Base-by-base conservation (phyloP, 106 monocot species). In the Triglochin maritima region DNA sequence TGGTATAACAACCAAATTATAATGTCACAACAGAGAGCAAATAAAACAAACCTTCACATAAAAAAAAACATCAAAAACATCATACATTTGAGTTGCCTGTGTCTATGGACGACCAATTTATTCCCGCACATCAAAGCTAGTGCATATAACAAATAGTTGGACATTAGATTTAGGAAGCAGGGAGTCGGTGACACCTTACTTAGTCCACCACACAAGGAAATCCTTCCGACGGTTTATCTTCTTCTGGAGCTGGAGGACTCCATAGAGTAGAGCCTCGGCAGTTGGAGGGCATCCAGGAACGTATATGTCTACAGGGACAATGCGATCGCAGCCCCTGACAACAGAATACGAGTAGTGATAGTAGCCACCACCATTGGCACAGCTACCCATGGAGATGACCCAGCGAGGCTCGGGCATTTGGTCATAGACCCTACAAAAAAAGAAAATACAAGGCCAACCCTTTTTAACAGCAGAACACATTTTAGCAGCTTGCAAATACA, bases 301-400 rank as follows among this genome's bases (percentile, higher is more conserved):
- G n/a, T 91, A 92, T 60, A 98, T 98, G 49, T 98, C 96, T 5
- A 98, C 96, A 44, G 91, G 91, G n/a, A 98, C 91, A 42, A 96
- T 87, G 17, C 96, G 83, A 59, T 98, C 96, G 51, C 96, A 98
- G 53, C 96, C 96, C n/a, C 96, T 85, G 2, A 98, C 96, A 3
- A 98, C 96, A 44, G 96, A 98, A 77, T 98, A 98, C 0, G 96
- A 98, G 71, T 98, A 98, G 70, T 98, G 96, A 59, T 98, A 98
- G 74, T 98, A 98, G 0, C 91, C 96, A 41, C 96, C 96, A 12
- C 96, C 96, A 73, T 98, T 98, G 4, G 96, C 96, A 73, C 96
- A 98, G 75, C 96, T 98, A 16, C 96, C 96, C 96, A 98, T 98
- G 11, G 96, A 98, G 67, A 98, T 98, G 6, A 98, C 96, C 96